Conservation (phyloP, 176 grass and related monocot genomes). For the Coix lacrymajobi region DNA sequence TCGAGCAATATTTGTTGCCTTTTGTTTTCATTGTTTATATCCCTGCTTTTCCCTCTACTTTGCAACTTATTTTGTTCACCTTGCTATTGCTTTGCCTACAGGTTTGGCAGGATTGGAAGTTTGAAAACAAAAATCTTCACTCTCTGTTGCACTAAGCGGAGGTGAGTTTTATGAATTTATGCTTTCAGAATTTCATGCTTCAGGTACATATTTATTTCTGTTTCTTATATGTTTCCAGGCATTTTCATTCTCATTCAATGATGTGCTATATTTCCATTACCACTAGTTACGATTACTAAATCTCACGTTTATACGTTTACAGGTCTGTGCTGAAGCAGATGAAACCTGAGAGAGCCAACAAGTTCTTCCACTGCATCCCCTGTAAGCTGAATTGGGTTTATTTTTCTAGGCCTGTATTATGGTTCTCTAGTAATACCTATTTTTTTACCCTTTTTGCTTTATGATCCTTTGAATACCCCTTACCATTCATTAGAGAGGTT, state of each 20-base stretch:
- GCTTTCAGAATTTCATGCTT: neutral
- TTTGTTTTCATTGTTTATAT: slow-evolving; percentile 10
- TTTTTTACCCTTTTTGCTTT: neutral
- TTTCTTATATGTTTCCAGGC: neutral
- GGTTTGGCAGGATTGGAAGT: slow-evolving; percentile 55
- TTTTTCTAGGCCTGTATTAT: slow-evolving; percentile 2
- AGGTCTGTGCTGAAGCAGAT: slow-evolving; percentile 81
- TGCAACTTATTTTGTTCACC: neutral
- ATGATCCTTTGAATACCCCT: neutral
- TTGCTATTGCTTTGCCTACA: slow-evolving; percentile 34
- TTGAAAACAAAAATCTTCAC: slow-evolving; percentile 84
- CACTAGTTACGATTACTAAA: neutral
- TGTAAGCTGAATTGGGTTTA: slow-evolving; percentile 55
- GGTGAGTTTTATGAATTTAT: slow-evolving; percentile 37
- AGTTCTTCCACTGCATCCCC: slow-evolving; percentile 92
- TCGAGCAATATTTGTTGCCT: slow-evolving; percentile 3
- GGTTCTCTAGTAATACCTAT: slow-evolving; percentile 6
- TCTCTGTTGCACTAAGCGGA: slow-evolving; percentile 80
- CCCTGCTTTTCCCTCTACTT: neutral
- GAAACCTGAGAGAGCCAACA: slow-evolving; percentile 75
- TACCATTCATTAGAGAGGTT: neutral
- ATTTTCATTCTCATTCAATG: neutral
- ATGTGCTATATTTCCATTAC: neutral
- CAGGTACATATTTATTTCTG: neutral
- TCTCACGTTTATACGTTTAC: slow-evolving; percentile 17